Evolutionary conservation across 2,329 filamentous ascomycete genomes (phyloP).

Genomic region (Aplosporella prunicola): DNA sequence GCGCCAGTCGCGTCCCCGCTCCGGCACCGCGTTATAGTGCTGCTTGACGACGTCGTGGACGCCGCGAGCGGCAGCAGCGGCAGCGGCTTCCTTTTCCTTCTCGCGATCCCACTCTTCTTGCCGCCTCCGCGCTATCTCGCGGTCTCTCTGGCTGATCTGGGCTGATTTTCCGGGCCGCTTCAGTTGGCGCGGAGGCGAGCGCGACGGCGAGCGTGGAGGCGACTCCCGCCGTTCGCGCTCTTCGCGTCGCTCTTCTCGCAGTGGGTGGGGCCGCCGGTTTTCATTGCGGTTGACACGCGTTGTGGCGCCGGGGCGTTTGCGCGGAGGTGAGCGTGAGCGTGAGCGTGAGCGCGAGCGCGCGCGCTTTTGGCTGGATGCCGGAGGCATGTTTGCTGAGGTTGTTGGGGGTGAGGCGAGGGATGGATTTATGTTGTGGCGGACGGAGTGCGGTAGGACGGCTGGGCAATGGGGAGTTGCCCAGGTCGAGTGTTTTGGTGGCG

Average conservation of each 20-base stretch:
- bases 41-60: conserved; percentile 81
- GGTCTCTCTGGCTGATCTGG: conserved; percentile 58
- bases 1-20: conserved; percentile 89
- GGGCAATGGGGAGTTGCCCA: too few species aligned
- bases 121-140: conserved; percentile 54
- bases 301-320: conserved; percentile 29
- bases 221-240: not conserved
- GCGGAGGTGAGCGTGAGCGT: conserved; percentile 22
- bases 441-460: too few species aligned
- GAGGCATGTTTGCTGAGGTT: too few species aligned
- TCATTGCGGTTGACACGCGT: conserved; percentile 11
- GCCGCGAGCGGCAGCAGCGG: conserved; percentile 20
- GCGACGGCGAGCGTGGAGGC: conserved; percentile 16
- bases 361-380: conserved; percentile 6
- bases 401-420: too few species aligned
- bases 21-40: conserved; percentile 92
- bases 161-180: conserved; percentile 47
- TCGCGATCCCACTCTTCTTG: conserved; percentile 29
- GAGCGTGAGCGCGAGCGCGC: conserved; percentile 23
- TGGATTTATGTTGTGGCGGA: too few species aligned
- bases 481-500: too few species aligned
- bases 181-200: conserved; percentile 49
- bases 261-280: conserved; percentile 6
- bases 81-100: conserved; percentile 36
- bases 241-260: not conserved